These are phyloP conservation scores for Backusella tuberculispora DNA, from an alignment of 192 early-diverging fungal genomes.

Conservation along the genomic window DNA sequence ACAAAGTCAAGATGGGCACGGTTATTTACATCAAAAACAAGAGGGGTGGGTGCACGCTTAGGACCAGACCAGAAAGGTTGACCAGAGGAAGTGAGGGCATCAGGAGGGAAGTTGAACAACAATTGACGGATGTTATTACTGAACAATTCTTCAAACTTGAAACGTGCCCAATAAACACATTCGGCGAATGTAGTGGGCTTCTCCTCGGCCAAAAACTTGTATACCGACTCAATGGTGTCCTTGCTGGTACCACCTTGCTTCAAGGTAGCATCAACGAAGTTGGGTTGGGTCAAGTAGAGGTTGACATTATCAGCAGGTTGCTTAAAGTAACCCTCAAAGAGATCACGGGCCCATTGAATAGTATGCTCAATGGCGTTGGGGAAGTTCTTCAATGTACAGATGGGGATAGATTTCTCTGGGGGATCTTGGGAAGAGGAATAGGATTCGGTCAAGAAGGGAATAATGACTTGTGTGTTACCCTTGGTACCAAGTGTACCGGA, in stretches of 20 bases:
- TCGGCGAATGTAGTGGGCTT: constrained; percentile 89
- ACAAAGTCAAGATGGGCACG: constrained; percentile 86
- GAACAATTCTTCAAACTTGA: constrained; percentile 92
- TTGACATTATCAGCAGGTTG: constrained; percentile 96
- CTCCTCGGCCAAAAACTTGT: constrained; percentile 73
- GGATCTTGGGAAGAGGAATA: constrained; percentile 99
- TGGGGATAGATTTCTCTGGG: constrained; percentile 93
- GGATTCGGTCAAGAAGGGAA: constrained; percentile 96
- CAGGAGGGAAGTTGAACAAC: constrained; percentile 96
- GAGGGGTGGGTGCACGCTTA: constrained; percentile 88
- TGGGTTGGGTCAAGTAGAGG: constrained; percentile 83
- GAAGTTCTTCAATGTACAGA: constrained; percentile 91
- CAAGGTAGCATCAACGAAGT: constrained; percentile 76
- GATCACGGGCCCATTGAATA: constrained; percentile 95
- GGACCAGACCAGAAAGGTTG: constrained; percentile 96
- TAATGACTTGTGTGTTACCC: constrained; percentile 98
- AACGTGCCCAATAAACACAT: constrained; percentile 91
- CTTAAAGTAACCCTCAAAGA: constrained; percentile 93
- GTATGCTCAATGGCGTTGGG: constrained; percentile 88
- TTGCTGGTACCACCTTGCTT: constrained; percentile 81
- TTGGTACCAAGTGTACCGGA: constrained; percentile 99
- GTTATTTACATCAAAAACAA: constrained; percentile 81
- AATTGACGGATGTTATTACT: constrained; percentile 94
- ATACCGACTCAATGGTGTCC: constrained; percentile 79
- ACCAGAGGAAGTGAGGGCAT: constrained; percentile 87